Percentiles rank a stretch among this genome's conserved stretches.
These are phyloP conservation scores for Capillidium heterosporum DNA, from an alignment of 371 early-diverging fungal genomes.

Conservation along the genomic window DNA sequence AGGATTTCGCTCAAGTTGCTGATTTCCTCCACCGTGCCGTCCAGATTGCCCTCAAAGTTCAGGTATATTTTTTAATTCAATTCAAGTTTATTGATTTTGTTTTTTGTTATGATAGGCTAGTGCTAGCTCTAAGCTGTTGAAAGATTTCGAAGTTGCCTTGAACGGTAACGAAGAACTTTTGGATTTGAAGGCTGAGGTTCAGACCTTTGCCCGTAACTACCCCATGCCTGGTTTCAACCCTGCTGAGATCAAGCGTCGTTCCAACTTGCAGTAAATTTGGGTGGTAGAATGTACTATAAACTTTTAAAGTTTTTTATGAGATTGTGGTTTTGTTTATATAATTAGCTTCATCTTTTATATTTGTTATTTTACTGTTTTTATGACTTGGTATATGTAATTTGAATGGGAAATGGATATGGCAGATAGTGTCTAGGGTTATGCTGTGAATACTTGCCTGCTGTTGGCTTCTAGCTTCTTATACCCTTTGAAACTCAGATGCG, in stretches of 20 bases:
- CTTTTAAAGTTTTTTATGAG: no score
- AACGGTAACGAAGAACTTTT: slow-evolving; percentile 47
- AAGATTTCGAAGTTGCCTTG: slow-evolving; percentile 78
- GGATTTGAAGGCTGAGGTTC: slow-evolving; percentile 72
- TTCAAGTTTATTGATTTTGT: neutral
- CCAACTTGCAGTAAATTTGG: neutral
- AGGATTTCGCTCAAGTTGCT: slow-evolving; percentile 68
- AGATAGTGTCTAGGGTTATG: no score
- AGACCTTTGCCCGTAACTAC: slow-evolving; percentile 72
- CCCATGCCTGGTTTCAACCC: slow-evolving; percentile 67
- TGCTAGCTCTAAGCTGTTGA: slow-evolving; percentile 77
- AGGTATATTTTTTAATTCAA: slow-evolving; percentile 10
- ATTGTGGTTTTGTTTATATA: no score
- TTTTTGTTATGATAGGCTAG: slow-evolving; percentile 20
- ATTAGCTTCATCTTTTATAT: no score
- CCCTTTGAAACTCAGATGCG: no score
- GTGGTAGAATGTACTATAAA: no score
- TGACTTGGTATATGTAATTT: no score
- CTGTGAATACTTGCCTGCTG: no score
- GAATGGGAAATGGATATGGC: no score
- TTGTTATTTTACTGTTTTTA: no score
- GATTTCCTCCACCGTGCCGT: slow-evolving; percentile 78
- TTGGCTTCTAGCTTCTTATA: no score
- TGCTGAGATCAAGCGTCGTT: neutral
- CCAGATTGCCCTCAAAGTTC: slow-evolving; percentile 68